Evolutionary conservation across 352 stramenopile species (phyloP).

Genomic region (Globisporangium radiosum): DNA sequence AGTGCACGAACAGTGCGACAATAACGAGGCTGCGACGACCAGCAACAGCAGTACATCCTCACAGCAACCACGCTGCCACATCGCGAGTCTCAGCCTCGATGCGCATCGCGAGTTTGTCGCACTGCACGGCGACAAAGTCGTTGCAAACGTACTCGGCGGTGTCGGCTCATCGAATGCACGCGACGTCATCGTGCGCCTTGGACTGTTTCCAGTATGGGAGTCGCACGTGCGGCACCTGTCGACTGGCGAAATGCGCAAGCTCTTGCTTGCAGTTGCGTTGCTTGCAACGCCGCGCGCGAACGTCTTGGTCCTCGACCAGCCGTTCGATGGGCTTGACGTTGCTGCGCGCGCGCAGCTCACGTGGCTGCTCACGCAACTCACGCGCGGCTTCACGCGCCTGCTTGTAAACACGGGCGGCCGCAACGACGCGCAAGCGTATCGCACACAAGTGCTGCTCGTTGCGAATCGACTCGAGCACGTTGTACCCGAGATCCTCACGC

Average conservation of each 20-base stretch:
- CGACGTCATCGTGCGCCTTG: constrained; percentile 89
- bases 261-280: constrained; percentile 83
- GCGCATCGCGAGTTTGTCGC: constrained; percentile 79
- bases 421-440: constrained; percentile 74
- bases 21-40: neutral
- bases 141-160: constrained; percentile 63
- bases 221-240: constrained; percentile 80
- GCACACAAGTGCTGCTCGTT: constrained; percentile 85
- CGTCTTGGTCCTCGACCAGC: constrained; percentile 89
- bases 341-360: constrained; percentile 65
- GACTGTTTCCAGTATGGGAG: constrained; percentile 86
- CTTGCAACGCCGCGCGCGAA: constrained; percentile 55
- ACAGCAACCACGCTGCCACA: constrained; percentile 15
- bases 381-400: constrained; percentile 82
- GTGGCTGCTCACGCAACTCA: constrained; percentile 82
- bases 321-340: constrained; percentile 91
- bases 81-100: constrained; percentile 73
- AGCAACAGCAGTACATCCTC: neutral
- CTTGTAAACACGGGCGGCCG: constrained; percentile 85
- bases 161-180: constrained; percentile 62
- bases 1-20: neutral
- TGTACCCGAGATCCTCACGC: constrained; percentile 67
- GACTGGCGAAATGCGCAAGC: constrained; percentile 91
- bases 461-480: constrained; percentile 89
- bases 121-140: constrained; percentile 40